A percentile compares a stretch with the other conserved stretches of the same genome.
Evolutionary conservation across 1,284 basidiomycete species (phyloP).

Genomic region (Ganoderma lucidum): DNA sequence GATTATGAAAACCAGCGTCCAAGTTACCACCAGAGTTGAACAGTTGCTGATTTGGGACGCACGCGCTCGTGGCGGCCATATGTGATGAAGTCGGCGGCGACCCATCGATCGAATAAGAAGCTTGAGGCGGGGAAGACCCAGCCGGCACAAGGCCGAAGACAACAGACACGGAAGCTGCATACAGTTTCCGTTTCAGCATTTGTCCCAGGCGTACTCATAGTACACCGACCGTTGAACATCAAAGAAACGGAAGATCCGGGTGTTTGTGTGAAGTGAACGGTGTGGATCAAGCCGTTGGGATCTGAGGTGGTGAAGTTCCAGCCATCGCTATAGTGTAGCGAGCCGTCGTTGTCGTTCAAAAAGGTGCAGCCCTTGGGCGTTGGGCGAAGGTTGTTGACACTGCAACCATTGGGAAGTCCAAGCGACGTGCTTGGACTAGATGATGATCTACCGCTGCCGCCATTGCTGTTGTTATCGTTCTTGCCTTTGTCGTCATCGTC

Average conservation of each 20-base stretch:
- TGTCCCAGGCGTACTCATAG: no score
- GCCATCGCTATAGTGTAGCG: slow-evolving; percentile 42
- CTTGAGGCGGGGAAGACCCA: slow-evolving; percentile 41
- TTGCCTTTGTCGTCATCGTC: background rate
- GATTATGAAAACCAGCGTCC: slow-evolving; percentile 42
- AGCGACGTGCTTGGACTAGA: background rate
- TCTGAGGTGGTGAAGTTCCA: slow-evolving; percentile 44
- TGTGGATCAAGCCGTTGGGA: slow-evolving; percentile 25
- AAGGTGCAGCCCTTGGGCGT: slow-evolving; percentile 14
- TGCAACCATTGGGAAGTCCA: background rate
- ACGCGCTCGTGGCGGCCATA: slow-evolving; percentile 43
- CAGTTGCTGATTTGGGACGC: slow-evolving; percentile 51
- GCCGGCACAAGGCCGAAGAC: slow-evolving; percentile 51
- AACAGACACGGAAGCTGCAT: background rate
- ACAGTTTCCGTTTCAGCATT: background rate
- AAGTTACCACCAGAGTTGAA: slow-evolving; percentile 47
- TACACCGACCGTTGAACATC: slow-evolving; percentile 48
- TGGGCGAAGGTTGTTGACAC: background rate
- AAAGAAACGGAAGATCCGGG: slow-evolving; percentile 38
- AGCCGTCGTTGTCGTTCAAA: slow-evolving; percentile 34
- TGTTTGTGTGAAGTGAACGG: slow-evolving; percentile 29
- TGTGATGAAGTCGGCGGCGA: slow-evolving; percentile 42
- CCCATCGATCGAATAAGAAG: slow-evolving; percentile 49
- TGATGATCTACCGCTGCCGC: background rate
- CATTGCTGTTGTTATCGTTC: background rate